Conservation (phyloP, 148 eudicot species). For the Vaccinium corymbosum region DNA sequence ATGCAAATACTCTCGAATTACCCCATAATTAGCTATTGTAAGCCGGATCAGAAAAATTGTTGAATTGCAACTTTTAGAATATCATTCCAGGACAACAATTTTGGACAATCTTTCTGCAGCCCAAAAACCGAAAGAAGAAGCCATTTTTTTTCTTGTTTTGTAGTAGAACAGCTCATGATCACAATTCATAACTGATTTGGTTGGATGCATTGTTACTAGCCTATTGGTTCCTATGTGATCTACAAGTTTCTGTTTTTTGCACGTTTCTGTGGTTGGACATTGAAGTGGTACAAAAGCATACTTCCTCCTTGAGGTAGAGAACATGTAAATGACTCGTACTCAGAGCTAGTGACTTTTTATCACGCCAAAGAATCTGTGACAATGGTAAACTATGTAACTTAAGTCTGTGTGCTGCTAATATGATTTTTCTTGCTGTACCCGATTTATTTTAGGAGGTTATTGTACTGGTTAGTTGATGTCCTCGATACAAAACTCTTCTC, state of each 20-base stretch:
- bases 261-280: neutral
- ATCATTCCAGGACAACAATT: neutral
- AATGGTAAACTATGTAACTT: neutral
- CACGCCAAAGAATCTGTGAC: neutral
- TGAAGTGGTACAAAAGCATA: neutral
- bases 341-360: conserved; percentile 1
- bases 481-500: neutral
- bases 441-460: neutral
- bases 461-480: neutral
- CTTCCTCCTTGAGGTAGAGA: neutral
- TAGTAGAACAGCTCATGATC: neutral
- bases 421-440: neutral
- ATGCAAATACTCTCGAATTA: neutral
- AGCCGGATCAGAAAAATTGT: neutral
- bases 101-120: neutral
- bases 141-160: neutral
- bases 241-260: neutral
- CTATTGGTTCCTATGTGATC: neutral
- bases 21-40: neutral
- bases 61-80: neutral
- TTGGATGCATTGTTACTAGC: neutral
- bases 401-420: neutral
- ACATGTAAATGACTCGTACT: neutral
- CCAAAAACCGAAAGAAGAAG: neutral
- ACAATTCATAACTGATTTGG: neutral